Conservation (phyloP, 352 stramenopile genomes). For the Phytophthora constricta region DNA sequence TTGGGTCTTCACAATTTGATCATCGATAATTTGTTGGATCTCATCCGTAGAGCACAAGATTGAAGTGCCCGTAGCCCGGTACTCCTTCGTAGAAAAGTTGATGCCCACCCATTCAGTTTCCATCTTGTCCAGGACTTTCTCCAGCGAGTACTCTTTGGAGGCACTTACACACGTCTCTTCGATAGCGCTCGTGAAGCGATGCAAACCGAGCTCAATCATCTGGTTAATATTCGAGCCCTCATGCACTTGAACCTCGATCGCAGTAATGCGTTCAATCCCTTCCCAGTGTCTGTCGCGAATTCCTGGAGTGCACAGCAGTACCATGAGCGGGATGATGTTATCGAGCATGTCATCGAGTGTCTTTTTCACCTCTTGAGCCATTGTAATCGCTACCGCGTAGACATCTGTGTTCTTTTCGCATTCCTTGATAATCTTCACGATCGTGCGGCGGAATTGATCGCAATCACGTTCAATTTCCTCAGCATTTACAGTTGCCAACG, state of each 20-base stretch:
- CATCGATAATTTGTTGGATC: slow-evolving; percentile 94
- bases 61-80: slow-evolving; percentile 93
- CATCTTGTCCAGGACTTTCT: slow-evolving; percentile 95
- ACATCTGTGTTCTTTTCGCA: slow-evolving; percentile 90
- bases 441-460: slow-evolving; percentile 88
- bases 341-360: slow-evolving; percentile 88
- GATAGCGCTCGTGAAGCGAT: slow-evolving; percentile 88
- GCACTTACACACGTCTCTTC: slow-evolving; percentile 94
- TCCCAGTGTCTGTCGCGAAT: slow-evolving; percentile 94
- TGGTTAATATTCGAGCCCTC: slow-evolving; percentile 92
- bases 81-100: slow-evolving; percentile 94
- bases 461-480: slow-evolving; percentile 88
- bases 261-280: slow-evolving; percentile 89
- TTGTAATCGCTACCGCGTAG: slow-evolving; percentile 78
- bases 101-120: slow-evolving; percentile 92
- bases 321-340: slow-evolving; percentile 92
- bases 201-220: slow-evolving; percentile 89
- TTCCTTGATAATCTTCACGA: slow-evolving; percentile 92
- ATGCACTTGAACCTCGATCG: slow-evolving; percentile 89
- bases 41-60: slow-evolving; percentile 90
- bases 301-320: slow-evolving; percentile 92
- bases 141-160: slow-evolving; percentile 94
- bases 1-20: slow-evolving; percentile 96
- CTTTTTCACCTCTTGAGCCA: slow-evolving; percentile 85
- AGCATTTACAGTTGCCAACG: slow-evolving; percentile 75